A percentile compares a stretch with the other conserved stretches of the same genome.
These are phyloP conservation scores for Dioszegia crocea DNA, from an alignment of 768 basidiomycete genomes.

Conservation along the genomic window DNA sequence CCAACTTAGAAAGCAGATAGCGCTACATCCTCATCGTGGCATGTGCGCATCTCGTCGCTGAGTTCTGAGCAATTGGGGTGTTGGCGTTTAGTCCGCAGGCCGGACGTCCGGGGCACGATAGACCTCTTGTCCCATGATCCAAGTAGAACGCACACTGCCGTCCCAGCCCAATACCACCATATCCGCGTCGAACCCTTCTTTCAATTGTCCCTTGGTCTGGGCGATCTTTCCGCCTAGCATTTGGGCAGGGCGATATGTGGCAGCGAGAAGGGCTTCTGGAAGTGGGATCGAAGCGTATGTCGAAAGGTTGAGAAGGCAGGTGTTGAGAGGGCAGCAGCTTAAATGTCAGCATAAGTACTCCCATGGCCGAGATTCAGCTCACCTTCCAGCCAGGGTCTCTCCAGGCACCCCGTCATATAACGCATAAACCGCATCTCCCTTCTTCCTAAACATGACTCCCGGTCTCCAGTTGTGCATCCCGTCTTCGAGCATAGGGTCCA, in stretches of 20 bases:
- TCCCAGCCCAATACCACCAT: slow-evolving; percentile 64
- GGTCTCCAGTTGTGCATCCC: slow-evolving; percentile 86
- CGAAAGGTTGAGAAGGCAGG: slow-evolving; percentile 78
- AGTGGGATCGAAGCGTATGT: slow-evolving; percentile 78
- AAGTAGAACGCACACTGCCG: slow-evolving; percentile 23
- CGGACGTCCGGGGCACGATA: slow-evolving; percentile 40
- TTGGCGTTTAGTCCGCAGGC: too few species aligned
- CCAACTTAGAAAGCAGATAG: too few species aligned
- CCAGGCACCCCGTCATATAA: slow-evolving; percentile 1
- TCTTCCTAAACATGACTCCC: slow-evolving; percentile 71
- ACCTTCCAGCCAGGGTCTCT: slow-evolving; percentile 84
- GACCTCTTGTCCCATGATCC: slow-evolving; percentile 66
- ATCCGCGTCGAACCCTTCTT: slow-evolving; percentile 81
- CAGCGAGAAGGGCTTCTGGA: slow-evolving; percentile 77
- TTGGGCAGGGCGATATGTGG: slow-evolving; percentile 79
- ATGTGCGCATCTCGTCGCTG: too few species aligned
- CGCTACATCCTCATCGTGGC: too few species aligned
- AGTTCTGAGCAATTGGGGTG: too few species aligned
- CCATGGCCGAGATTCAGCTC: slow-evolving; percentile 26
- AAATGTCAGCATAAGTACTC: not conserved
- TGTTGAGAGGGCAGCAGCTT: slow-evolving; percentile 60
- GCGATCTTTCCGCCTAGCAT: slow-evolving; percentile 71
- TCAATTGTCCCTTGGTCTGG: slow-evolving; percentile 65
- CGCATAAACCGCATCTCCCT: slow-evolving; percentile 65
- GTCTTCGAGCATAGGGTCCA: slow-evolving; percentile 78